Base-by-base conservation (phyloP, 164 flowering plant genomes). In the Houttuynia cordata region DNA sequence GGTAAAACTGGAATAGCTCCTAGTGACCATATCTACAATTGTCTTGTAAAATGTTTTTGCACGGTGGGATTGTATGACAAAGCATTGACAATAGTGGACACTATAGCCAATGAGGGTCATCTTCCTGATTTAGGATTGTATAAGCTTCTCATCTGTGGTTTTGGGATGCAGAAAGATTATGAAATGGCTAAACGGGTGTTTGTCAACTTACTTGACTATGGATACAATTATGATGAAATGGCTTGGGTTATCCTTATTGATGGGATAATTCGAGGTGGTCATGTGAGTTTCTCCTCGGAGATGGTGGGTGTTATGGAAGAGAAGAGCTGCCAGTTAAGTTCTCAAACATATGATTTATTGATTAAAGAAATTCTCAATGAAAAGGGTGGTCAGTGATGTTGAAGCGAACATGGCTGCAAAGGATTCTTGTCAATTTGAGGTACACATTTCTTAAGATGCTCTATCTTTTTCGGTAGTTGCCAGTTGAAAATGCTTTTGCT, bases 231-330 rank as follows among this genome's bases (percentile, higher is more conserved):
- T 64, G 95, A 87, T 72, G 95, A 87, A 70, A 68, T 90, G 57
- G 88, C 77, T 64, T 90, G 95, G 95, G 78, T 72, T 62, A 57
- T 90, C 71, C 76, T 90, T n/a, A 69, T 84, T 68, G 95, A 90
- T 67, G 97, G 97, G 15, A 70, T 90, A 56, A 75, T 79, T 55
- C 84, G 76, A 73, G 72, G 54, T 58, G 95, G 93, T 24, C 69
- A 73, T 69, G 72, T 62, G 40, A 77, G 76, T 70, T 58, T 61
- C 62, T 83, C 81, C 73, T 79, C 83, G 55, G 86, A 80, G 61
- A 69, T 90, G 50, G 42, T 84, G n/a, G 56, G 45, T 34, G 59
- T 86, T 57, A 87, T 90, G 95, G 95, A 87, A 72, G 69, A 70
- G 58, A 76, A 62, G 62, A 83, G 83, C 47, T 81, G 76, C 73